Conservation (phyloP, 177 flowering plant genomes). For the Telopea speciosissima region DNA sequence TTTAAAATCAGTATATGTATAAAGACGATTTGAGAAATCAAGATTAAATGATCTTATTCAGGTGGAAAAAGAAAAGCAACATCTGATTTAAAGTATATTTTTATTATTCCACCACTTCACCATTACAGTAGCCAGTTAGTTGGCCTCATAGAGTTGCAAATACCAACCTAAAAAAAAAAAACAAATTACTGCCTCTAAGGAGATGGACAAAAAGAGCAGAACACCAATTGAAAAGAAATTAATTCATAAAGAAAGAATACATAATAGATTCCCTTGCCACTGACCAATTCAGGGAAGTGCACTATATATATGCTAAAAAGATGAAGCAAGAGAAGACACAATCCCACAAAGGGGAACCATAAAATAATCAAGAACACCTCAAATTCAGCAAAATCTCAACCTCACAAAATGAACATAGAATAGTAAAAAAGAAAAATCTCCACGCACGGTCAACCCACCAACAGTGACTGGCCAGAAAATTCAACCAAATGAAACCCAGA, state of each 20-base stretch:
- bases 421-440: not conserved
- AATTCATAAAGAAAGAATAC: not conserved
- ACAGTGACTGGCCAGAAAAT: not conserved
- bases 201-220: not conserved
- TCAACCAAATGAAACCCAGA: slow-evolving; percentile 6
- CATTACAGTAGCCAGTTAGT: not conserved
- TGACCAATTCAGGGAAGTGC: not conserved
- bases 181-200: not conserved
- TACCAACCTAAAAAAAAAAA: not conserved
- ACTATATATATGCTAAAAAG: not conserved
- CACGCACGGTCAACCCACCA: not conserved
- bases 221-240: not conserved
- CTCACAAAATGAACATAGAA: not conserved
- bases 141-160: not conserved
- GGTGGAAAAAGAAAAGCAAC: not conserved
- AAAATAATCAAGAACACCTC: not conserved
- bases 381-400: slow-evolving; percentile 1
- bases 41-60: no score
- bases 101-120: not conserved
- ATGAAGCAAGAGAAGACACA: not conserved
- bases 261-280: not conserved
- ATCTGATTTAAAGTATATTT: not conserved
- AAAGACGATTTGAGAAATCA: no score
- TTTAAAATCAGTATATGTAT: no score
- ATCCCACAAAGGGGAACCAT: not conserved